Conservation (phyloP, 2,329 filamentous ascomycete genomes). For the Allantophomopsis cytisporea region DNA sequence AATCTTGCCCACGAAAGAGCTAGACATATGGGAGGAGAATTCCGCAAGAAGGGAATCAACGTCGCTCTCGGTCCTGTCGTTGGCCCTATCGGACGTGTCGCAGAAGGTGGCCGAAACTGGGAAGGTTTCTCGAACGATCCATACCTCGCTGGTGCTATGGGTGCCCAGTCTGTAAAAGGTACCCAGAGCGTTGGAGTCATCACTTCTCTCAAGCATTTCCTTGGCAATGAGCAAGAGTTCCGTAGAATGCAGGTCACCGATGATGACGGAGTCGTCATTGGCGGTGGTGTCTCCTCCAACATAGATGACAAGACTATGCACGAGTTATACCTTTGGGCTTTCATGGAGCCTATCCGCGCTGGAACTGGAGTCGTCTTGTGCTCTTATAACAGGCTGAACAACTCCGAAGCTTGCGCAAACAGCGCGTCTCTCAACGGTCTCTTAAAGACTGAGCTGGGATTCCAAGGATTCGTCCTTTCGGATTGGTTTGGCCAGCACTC, state of each 20-base stretch:
- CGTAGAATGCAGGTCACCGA: constrained; percentile 37
- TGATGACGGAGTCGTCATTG: constrained; percentile 20
- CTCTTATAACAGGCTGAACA: constrained; percentile 62
- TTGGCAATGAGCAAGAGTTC: constrained; percentile 63
- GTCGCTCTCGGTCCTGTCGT: constrained; percentile 51
- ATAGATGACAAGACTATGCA: constrained; percentile 64
- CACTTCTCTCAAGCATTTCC: constrained; percentile 56
- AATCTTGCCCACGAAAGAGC: constrained; percentile 52
- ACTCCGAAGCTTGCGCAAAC: constrained; percentile 57
- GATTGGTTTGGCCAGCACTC: constrained; percentile 79
- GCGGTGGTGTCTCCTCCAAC: constrained; percentile 57
- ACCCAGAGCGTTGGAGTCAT: constrained; percentile 70
- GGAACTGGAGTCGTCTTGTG: constrained; percentile 75
- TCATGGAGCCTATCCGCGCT: constrained; percentile 64
- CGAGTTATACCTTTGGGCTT: constrained; percentile 76
- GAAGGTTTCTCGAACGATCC: constrained; percentile 43
- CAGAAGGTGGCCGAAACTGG: constrained; percentile 60
- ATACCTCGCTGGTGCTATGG: constrained; percentile 56
- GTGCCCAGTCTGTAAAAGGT: constrained; percentile 57
- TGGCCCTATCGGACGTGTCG: constrained; percentile 53
- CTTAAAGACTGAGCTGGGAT: constrained; percentile 73
- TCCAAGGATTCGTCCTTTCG: constrained; percentile 72
- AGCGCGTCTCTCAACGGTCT: constrained; percentile 69
- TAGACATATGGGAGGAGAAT: constrained; percentile 57
- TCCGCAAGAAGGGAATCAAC: constrained; percentile 60